Conservation (phyloP, 257 asterid genomes). For the Apocynum venetum region DNA sequence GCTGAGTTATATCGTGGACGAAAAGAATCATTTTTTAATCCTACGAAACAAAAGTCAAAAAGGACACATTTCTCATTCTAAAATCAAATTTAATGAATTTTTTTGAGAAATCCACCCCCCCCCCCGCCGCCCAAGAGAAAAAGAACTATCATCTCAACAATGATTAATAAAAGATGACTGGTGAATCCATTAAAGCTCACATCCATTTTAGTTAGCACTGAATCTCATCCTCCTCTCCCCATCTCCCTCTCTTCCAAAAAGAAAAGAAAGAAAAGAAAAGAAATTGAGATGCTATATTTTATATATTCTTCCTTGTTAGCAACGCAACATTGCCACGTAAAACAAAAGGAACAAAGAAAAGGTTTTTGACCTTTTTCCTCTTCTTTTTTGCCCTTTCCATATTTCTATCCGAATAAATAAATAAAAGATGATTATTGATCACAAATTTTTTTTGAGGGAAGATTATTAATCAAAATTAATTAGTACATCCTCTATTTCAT, state of each 20-base stretch:
- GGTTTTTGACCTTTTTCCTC: neutral
- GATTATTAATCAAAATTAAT: neutral
- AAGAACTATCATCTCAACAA: neutral
- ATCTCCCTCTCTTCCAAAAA: too few species aligned
- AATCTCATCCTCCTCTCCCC: neutral
- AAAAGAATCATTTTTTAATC: neutral
- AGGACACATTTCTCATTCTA: neutral
- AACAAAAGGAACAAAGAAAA: slow-evolving; percentile 12
- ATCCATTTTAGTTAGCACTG: neutral
- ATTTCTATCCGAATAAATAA: neutral
- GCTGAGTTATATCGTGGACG: neutral
- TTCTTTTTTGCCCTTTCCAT: neutral
- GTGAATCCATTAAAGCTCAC: neutral
- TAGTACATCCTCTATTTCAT: too few species aligned
- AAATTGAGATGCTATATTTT: too few species aligned
- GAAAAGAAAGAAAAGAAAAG: neutral
- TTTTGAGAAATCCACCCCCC: too few species aligned
- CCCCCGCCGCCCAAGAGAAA: too few species aligned
- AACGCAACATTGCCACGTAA: slow-evolving; percentile 19
- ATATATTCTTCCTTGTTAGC: slow-evolving; percentile 17
- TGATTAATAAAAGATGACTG: neutral
- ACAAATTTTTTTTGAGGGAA: too few species aligned
- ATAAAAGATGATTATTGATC: neutral
- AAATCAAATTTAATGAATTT: neutral
- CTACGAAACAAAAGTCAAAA: too few species aligned